Evolutionary conservation across 2,329 filamentous ascomycete genomes (phyloP).

Genomic region (Ilyonectria destructans): DNA sequence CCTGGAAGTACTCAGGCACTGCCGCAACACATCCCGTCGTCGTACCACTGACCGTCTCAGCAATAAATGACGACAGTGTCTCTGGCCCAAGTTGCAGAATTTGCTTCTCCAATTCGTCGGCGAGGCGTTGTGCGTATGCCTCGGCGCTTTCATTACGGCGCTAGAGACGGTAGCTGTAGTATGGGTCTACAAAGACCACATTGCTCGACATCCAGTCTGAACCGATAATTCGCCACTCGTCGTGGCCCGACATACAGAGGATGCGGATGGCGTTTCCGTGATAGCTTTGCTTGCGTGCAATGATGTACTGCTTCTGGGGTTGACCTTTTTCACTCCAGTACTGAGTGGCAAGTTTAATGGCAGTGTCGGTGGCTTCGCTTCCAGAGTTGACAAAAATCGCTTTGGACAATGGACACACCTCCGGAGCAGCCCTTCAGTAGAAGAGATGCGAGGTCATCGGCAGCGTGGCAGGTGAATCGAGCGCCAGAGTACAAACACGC

Average conservation of each 20-base stretch:
- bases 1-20: constrained; percentile 77
- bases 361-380: constrained; percentile 61
- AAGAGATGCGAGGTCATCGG: constrained; percentile 50
- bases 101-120: constrained; percentile 24
- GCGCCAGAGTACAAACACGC: constrained; percentile 38
- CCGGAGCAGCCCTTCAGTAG: constrained; percentile 44
- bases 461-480: constrained; percentile 38
- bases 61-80: constrained; percentile 32
- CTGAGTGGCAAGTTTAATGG: constrained; percentile 65
- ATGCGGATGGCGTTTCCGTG: constrained; percentile 67
- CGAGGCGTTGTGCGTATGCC: constrained; percentile 15
- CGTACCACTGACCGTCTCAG: constrained; percentile 33
- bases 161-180: constrained; percentile 21
- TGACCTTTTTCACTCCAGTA: constrained; percentile 62
- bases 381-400: constrained; percentile 47
- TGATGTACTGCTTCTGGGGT: constrained; percentile 57
- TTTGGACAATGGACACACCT: constrained; percentile 43
- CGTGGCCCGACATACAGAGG: constrained; percentile 56
- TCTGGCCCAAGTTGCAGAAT: constrained; percentile 29
- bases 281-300: constrained; percentile 63
- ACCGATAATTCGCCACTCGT: constrained; percentile 33
- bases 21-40: constrained; percentile 76
- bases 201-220: constrained; percentile 32
- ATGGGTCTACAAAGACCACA: constrained; percentile 28
- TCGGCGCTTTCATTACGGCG: not conserved